A percentile compares a stretch with the other conserved stretches of the same genome.
These are phyloP conservation scores for Evansstolkia leycettana DNA, from an alignment of 495 filamentous ascomycete genomes.

Conservation along the genomic window DNA sequence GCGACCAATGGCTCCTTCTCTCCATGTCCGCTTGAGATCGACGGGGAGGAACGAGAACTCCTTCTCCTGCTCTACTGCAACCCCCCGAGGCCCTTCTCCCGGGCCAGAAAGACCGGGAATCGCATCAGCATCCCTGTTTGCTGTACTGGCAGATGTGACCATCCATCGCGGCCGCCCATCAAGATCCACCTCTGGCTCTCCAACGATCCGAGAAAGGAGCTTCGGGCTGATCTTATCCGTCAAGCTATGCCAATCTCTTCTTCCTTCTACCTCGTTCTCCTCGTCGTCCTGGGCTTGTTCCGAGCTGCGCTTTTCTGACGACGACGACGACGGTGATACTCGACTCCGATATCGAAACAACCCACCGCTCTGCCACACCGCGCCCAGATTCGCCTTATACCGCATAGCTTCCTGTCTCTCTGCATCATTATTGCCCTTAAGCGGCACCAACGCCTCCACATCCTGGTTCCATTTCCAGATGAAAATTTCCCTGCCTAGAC, in stretches of 20 bases:
- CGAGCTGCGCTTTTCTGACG: background rate
- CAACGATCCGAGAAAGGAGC: slow-evolving; percentile 28
- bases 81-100: slow-evolving; percentile 3
- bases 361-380: slow-evolving; percentile 28
- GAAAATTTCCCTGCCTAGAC: slow-evolving; percentile 16
- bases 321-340: slow-evolving; percentile 14
- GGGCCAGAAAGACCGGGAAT: slow-evolving; percentile 35
- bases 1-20: slow-evolving; percentile 53
- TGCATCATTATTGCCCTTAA: slow-evolving; percentile 12
- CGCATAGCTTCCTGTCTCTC: slow-evolving; percentile 25
- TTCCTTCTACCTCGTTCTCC: slow-evolving; percentile 11
- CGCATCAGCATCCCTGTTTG: slow-evolving; percentile 31
- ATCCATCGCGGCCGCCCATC: slow-evolving; percentile 30
- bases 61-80: slow-evolving; percentile 19
- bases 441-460: slow-evolving; percentile 18
- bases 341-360: slow-evolving; percentile 33
- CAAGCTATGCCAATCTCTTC: slow-evolving; percentile 28
- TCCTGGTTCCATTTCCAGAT: slow-evolving; percentile 35
- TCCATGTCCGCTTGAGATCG: slow-evolving; percentile 52
- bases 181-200: slow-evolving; percentile 21
- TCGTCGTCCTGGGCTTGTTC: background rate
- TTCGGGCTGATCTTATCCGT: slow-evolving; percentile 26
- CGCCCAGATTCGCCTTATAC: slow-evolving; percentile 26
- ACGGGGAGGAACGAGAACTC: slow-evolving; percentile 35
- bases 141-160: slow-evolving; percentile 35